Evolutionary conservation across 257 asterid genomes (phyloP), one percentile per base, ranked within the genome.

Genomic region (Perilla frutescens): DNA sequence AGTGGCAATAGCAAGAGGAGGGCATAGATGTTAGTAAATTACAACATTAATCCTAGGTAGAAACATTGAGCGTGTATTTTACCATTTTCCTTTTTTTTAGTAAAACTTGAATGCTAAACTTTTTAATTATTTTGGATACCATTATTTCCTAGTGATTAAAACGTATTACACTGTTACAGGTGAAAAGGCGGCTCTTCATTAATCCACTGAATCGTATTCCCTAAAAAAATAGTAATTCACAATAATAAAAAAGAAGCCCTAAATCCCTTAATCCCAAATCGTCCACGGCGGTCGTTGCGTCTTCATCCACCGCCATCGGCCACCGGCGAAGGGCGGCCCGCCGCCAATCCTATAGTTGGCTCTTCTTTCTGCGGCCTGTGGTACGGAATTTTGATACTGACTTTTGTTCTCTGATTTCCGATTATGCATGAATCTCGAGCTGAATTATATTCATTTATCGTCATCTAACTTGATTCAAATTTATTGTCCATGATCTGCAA

Each of bases 21-120:
- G n/a, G n/a, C n/a, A n/a, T n/a, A n/a, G n/a, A n/a, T n/a, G n/a
- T n/a, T n/a, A n/a, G n/a, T n/a, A n/a, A n/a, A n/a, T n/a, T n/a
- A n/a, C n/a, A n/a, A n/a, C n/a, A n/a, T n/a, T n/a, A n/a, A n/a
- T n/a, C n/a, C n/a, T n/a, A n/a, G n/a, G n/a, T n/a, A n/a, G n/a
- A n/a, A n/a, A n/a, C n/a, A n/a, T n/a, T n/a, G n/a, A n/a, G n/a
- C n/a, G n/a, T n/a, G n/a, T n/a, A n/a, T n/a, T n/a, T n/a, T n/a
- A n/a, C n/a, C n/a, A n/a, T n/a, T n/a, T n/a, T n/a, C n/a, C 66
- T 67, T 81, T 91, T 68, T 79, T 91, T 85, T 82, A 82, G 66
- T 83, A 86, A 20, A 20, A 20, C 26, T 20, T 20, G 26, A 20
- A 20, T 20, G 26, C 26, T 20, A 20, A 20, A 20, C 26, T 20